phyloP scores from a whole-genome alignment of 2,329 filamentous ascomycete species.

The Venturia aucupariae region DNA sequence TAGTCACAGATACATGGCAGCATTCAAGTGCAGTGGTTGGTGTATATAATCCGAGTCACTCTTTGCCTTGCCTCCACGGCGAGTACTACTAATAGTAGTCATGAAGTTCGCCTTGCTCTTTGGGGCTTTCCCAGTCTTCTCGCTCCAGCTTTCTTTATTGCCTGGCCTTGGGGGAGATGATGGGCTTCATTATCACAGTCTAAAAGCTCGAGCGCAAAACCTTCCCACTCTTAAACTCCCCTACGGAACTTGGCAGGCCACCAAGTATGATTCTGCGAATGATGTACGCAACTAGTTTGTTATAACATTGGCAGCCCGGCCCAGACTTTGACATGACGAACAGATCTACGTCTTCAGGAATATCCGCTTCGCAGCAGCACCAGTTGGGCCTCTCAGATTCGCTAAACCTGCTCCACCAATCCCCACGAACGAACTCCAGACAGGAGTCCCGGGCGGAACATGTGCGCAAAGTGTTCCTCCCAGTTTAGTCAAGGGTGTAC shows the following conservation, averaged over 20 bases:
- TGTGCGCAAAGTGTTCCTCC: conserved; percentile 1
- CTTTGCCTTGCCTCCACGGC: too few species aligned
- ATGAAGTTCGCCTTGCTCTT: neutral
- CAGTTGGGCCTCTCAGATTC: conserved; percentile 24
- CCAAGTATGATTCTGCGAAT: conserved; percentile 10
- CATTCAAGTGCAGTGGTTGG: too few species aligned
- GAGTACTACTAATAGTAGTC: too few species aligned
- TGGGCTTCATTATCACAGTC: neutral
- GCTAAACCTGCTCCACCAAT: conserved; percentile 16
- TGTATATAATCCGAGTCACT: too few species aligned
- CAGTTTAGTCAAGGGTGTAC: neutral
- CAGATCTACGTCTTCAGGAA: conserved; percentile 19
- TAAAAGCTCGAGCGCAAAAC: neutral
- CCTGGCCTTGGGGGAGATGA: too few species aligned
- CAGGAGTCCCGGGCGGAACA: neutral
- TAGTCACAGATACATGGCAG: too few species aligned
- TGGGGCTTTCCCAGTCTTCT: neutral
- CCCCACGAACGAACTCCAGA: conserved; percentile 4
- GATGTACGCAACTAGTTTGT: conserved; percentile 7
- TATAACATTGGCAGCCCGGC: too few species aligned
- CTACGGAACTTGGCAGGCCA: conserved; percentile 12
- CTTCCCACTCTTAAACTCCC: conserved; percentile 12
- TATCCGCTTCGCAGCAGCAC: conserved; percentile 26
- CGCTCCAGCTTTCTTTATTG: neutral
- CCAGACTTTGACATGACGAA: neutral